Conservation (phyloP, 179 eudicot species). For the Amaranthus tricolor region DNA sequence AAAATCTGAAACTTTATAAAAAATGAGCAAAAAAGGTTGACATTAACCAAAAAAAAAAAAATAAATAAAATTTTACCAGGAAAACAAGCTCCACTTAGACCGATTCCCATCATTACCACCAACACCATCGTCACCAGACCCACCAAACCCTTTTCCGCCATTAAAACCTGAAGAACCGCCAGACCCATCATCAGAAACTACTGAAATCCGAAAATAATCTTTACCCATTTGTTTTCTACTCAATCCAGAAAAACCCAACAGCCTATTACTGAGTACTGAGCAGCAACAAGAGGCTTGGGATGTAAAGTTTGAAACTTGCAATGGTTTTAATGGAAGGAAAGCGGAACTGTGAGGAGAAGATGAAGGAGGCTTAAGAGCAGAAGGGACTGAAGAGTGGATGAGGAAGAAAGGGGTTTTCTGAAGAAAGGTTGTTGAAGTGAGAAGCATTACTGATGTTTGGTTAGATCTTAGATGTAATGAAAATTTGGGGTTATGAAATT, state of each 20-base stretch:
- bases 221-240: slow-evolving; percentile 13
- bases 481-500: neutral
- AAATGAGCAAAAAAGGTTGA: neutral
- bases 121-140: slow-evolving; percentile 32
- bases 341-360: slow-evolving; percentile 7
- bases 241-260: slow-evolving; percentile 13
- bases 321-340: slow-evolving; percentile 5
- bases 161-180: slow-evolving; percentile 33
- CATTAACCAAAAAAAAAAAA: neutral
- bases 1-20: neutral
- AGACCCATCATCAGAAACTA: slow-evolving; percentile 31
- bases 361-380: neutral
- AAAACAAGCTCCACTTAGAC: slow-evolving; percentile 48
- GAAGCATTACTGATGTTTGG: neutral
- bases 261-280: slow-evolving; percentile 2
- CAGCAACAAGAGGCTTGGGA: neutral
- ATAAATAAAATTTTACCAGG: slow-evolving; percentile 38
- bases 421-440: slow-evolving; percentile 2
- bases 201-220: slow-evolving; percentile 27
- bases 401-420: neutral
- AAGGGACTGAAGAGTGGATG: neutral
- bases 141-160: slow-evolving; percentile 37
- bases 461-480: neutral
- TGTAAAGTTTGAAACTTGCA: slow-evolving; percentile 4
- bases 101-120: slow-evolving; percentile 37